Percentiles rank a stretch among this genome's conserved stretches.
These are phyloP conservation scores for Talaromyces sp. DNA, from an alignment of 2,329 filamentous ascomycete species.

Conservation along the genomic window DNA sequence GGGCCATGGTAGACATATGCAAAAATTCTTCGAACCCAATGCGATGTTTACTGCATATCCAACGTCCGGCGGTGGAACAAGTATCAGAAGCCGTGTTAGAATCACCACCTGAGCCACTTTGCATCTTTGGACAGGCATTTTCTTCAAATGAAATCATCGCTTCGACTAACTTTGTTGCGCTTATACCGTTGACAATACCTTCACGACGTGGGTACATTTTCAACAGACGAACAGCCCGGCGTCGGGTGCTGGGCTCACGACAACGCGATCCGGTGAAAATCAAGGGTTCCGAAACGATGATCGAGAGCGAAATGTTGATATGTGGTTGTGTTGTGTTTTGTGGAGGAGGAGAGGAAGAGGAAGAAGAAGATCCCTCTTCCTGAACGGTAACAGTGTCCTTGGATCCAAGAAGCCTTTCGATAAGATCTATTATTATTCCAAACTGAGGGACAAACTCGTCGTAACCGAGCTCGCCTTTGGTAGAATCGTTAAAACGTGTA, in stretches of 20 bases:
- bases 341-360: neutral
- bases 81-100: neutral
- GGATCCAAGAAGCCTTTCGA: neutral
- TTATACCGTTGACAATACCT: neutral
- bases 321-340: neutral
- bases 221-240: neutral
- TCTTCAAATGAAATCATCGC: neutral
- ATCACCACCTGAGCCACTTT: neutral
- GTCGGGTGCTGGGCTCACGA: neutral
- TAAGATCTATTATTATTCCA: neutral
- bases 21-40: neutral
- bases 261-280: neutral
- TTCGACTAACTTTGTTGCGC: neutral
- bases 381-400: neutral
- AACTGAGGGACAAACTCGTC: neutral
- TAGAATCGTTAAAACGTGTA: neutral
- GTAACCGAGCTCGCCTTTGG: neutral
- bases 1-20: neutral
- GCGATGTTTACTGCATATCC: slow-evolving; percentile 4
- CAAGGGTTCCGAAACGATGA: neutral
- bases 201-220: slow-evolving; percentile 1
- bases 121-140: neutral
- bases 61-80: neutral
- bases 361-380: neutral
- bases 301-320: neutral